These are phyloP conservation scores for Saprolegnia diclina DNA, from an alignment of 352 stramenopile genomes.

Conservation along the genomic window DNA sequence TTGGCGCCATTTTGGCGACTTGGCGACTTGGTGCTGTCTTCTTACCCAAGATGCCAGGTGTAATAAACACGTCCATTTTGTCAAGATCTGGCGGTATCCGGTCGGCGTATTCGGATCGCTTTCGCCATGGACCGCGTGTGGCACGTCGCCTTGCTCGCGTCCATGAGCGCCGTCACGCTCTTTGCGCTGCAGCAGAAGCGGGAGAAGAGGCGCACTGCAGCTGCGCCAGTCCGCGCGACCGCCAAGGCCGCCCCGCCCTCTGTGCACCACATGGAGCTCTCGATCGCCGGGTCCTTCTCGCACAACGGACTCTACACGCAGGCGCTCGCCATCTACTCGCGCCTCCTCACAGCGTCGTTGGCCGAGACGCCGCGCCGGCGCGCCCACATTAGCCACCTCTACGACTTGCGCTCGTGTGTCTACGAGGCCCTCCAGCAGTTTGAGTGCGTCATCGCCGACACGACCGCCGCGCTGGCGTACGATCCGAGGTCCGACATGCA, in stretches of 20 bases:
- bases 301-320: conserved; percentile 1
- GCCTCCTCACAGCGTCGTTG: not conserved
- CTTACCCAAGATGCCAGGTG: no score
- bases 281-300: conserved; percentile 9
- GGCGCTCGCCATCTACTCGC: conserved; percentile 7
- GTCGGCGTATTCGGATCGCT: not conserved
- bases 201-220: not conserved
- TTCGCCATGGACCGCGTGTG: conserved; percentile 4
- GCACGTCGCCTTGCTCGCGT: conserved; percentile 11
- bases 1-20: no score
- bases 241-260: not conserved
- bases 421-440: not conserved
- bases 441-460: not conserved
- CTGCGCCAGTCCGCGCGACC: not conserved
- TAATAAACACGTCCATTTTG: no score
- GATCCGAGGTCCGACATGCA: not conserved
- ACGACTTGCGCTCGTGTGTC: not conserved
- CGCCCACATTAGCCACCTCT: conserved; percentile 1
- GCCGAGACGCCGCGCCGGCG: not conserved
- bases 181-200: not conserved
- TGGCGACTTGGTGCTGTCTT: no score
- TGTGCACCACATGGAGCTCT: conserved; percentile 13
- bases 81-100: not conserved
- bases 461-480: not conserved
- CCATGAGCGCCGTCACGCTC: conserved; percentile 9